Percentiles rank a stretch among this genome's conserved stretches.
phyloP scores from a whole-genome alignment of 2,329 filamentous ascomycete genomes.

The Gnomoniopsis sp. region DNA sequence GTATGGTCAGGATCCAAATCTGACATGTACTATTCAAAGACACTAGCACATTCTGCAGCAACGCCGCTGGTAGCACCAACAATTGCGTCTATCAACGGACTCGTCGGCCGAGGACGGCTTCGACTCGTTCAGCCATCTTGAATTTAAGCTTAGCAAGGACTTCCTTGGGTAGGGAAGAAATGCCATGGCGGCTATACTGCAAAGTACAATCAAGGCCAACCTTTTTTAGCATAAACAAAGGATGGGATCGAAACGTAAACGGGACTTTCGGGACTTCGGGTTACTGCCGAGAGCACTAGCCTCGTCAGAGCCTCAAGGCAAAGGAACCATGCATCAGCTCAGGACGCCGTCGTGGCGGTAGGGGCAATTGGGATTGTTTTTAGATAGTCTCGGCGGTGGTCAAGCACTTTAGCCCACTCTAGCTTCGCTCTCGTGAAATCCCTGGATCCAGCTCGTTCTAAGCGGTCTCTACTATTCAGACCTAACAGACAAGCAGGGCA shows the following conservation, averaged over 20 bases:
- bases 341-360: background rate
- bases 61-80: background rate
- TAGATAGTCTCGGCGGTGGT: too few relatives aligned
- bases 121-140: too few relatives aligned
- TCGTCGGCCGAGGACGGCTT: background rate
- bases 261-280: background rate
- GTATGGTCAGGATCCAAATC: background rate
- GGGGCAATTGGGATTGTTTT: background rate
- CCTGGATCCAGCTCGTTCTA: background rate
- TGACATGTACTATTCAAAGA: background rate
- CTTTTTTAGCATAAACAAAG: slow-evolving; percentile 3
- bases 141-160: too few relatives aligned
- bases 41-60: background rate
- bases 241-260: slow-evolving; percentile 1
- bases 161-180: too few relatives aligned
- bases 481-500: too few relatives aligned
- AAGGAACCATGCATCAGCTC: background rate
- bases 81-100: background rate
- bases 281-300: background rate
- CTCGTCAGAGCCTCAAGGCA: slow-evolving; percentile 2
- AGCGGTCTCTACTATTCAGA: too few relatives aligned
- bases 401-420: slow-evolving; percentile 1
- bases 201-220: background rate
- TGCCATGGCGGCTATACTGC: background rate
- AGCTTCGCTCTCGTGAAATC: background rate